A percentile compares a stretch with the other conserved stretches of the same genome.
phyloP scores from a whole-genome alignment of 2,329 filamentous ascomycete species.

The Sporothrix phasma region DNA sequence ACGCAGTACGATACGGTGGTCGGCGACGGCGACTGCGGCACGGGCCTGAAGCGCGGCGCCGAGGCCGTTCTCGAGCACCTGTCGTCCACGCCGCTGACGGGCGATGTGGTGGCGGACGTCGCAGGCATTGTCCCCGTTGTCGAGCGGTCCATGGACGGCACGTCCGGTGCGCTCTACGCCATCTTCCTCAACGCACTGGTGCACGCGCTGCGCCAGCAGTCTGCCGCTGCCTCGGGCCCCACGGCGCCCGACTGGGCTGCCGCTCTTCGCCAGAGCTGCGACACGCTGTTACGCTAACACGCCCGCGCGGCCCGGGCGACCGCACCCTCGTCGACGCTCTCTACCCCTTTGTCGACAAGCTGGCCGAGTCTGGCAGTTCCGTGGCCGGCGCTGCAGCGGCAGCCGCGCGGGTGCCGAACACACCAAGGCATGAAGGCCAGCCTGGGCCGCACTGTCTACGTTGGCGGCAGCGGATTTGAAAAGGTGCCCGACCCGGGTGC shows the following conservation, averaged over 20 bases:
- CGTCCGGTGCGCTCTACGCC: slow-evolving; percentile 53
- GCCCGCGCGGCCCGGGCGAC: slow-evolving; percentile 78
- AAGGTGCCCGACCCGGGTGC: slow-evolving; percentile 57
- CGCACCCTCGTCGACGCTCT: slow-evolving; percentile 85
- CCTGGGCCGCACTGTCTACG: slow-evolving; percentile 73
- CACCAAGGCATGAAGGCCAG: slow-evolving; percentile 88
- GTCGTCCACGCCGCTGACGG: slow-evolving; percentile 33
- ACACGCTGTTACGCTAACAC: slow-evolving; percentile 73
- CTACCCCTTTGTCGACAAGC: slow-evolving; percentile 70
- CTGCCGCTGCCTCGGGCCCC: slow-evolving; percentile 24
- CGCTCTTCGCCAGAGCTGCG: slow-evolving; percentile 61
- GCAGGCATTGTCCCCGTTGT: slow-evolving; percentile 44
- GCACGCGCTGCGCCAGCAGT: slow-evolving; percentile 43
- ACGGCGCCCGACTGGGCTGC: slow-evolving; percentile 41
- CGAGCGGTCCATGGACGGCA: slow-evolving; percentile 51
- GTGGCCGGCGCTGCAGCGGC: slow-evolving; percentile 65
- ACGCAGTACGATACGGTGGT: slow-evolving; percentile 72
- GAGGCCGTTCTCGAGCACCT: slow-evolving; percentile 52
- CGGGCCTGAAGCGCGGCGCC: slow-evolving; percentile 77
- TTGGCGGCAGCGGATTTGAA: slow-evolving; percentile 65
- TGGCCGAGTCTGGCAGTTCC: slow-evolving; percentile 49
- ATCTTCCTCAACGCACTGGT: slow-evolving; percentile 87
- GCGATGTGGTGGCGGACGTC: slow-evolving; percentile 44
- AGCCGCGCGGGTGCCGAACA: slow-evolving; percentile 66
- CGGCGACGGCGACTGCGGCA: slow-evolving; percentile 83